Percentiles rank a stretch among this genome's conserved stretches.
Conservation (phyloP, 768 basidiomycete genomes). For the Tricholoma sp. region DNA sequence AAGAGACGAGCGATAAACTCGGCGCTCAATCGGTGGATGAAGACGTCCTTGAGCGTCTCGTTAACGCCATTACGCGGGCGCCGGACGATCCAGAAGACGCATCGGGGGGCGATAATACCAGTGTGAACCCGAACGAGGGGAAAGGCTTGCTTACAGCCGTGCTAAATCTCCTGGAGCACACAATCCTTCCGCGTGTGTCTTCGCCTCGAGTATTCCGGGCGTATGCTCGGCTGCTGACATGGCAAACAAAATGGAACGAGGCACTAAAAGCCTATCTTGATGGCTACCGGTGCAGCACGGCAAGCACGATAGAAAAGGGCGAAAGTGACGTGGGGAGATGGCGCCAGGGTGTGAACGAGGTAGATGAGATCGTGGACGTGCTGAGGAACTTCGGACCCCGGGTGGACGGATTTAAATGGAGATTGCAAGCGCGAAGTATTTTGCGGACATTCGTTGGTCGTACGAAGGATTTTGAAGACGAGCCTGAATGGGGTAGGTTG, state of each 20-base stretch:
- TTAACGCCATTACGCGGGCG: constrained; percentile 74
- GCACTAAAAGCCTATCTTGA: constrained; percentile 82
- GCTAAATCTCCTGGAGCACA: constrained; percentile 65
- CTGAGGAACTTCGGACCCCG: constrained; percentile 79
- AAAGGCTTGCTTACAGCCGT: constrained; percentile 66
- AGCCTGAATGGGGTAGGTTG: constrained; percentile 76
- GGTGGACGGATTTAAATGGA: constrained; percentile 64
- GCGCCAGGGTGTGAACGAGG: constrained; percentile 71
- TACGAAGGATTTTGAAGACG: constrained; percentile 84
- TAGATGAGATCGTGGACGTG: constrained; percentile 80
- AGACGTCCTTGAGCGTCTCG: constrained; percentile 85
- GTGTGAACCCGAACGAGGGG: constrained; percentile 53
- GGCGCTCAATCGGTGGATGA: constrained; percentile 67
- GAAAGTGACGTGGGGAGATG: constrained; percentile 67
- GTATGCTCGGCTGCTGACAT: constrained; percentile 75
- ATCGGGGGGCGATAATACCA: constrained; percentile 12
- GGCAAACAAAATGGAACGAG: constrained; percentile 68
- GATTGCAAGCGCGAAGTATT: constrained; percentile 79
- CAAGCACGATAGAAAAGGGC: constrained; percentile 55
- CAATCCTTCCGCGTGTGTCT: constrained; percentile 80
- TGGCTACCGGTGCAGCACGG: constrained; percentile 72
- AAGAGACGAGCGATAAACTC: constrained; percentile 52
- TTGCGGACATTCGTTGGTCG: constrained; percentile 86
- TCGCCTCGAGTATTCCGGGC: constrained; percentile 76
- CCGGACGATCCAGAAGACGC: constrained; percentile 34